Evolutionary conservation across 2,329 filamentous ascomycete species (phyloP).

Genomic region (Ophiostoma sp.): DNA sequence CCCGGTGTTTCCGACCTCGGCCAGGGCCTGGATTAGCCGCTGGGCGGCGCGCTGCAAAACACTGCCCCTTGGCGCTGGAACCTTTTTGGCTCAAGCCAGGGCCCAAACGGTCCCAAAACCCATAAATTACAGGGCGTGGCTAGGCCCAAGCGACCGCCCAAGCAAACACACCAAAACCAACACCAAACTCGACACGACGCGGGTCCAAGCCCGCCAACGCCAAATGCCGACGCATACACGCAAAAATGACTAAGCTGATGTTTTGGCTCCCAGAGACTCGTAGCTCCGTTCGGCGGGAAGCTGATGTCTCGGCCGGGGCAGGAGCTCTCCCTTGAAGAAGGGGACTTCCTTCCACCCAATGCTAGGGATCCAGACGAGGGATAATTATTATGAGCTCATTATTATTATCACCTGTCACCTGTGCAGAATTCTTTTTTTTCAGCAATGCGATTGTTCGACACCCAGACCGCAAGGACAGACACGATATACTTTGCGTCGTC

Average conservation of each 20-base stretch:
- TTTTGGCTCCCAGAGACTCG: neutral
- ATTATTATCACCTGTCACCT: neutral
- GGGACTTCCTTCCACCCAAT: neutral
- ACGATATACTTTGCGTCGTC: neutral
- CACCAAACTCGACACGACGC: neutral
- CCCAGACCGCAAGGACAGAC: constrained; percentile 5
- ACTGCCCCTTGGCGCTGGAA: neutral
- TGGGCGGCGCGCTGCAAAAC: neutral
- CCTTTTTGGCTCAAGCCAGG: neutral
- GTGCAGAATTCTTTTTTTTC: neutral
- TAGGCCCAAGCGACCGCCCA: neutral
- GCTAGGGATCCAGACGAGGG: neutral
- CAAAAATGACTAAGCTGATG: constrained; percentile 17
- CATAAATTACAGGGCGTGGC: neutral
- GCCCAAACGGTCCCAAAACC: neutral
- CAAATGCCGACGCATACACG: neutral
- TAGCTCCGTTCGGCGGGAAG: constrained; percentile 22
- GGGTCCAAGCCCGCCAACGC: neutral
- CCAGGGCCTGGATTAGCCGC: neutral
- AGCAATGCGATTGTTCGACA: neutral
- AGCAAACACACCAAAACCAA: neutral
- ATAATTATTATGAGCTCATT: neutral
- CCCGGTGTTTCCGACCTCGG: constrained; percentile 16
- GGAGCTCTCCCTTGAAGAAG: constrained; percentile 3
- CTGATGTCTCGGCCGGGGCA: constrained; percentile 3